Base-by-base conservation (phyloP, 129 eudicot genomes). In the Chrysanthemum lavandulifolium region DNA sequence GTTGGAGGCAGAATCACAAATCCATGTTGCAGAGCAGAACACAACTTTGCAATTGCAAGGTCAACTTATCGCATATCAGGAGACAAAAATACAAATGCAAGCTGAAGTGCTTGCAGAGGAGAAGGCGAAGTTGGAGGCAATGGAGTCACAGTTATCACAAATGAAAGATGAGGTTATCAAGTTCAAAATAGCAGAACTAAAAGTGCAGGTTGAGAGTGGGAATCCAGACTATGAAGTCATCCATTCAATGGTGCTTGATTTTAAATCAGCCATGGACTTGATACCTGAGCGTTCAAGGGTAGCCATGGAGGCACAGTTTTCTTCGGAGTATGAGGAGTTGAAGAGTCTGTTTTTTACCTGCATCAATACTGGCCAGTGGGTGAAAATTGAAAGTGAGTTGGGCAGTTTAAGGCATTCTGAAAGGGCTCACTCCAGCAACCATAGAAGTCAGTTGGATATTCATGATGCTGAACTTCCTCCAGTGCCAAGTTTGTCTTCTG, bases 301-400 rank as follows among this genome's bases (percentile, higher is more conserved):
- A 29, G 4, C 52, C 13, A 14, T 27, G 68, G 25, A 47, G 1
- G 50, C 31, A 73, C 16, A 2, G 13, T 61, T 61, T 61, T 61
- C 31, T 48, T 25, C 29, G 49, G 16, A 1, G 61, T 73, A 47
- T 73, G 7, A 61, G 25, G 50, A 10, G 61, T 10, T 73, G 77
- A 73, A 73, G 19, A 14, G 69, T 48, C 16, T 14, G 10, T 4
- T 27, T 8, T 14, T 25, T 31, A 73, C 18, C 27, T 8, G 1
- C 48, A 60, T 73, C 8, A 29, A 61, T 47, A 47, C 69, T 73
- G 61, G 18, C 27, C 77, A 48, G 25, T 73, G 77, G 69, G 50
- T 48, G 15, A 25, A 11, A 3, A 73, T 73, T 61, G 50, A 61
- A 73, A 6, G 25, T 31, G 31, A 18, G 49, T 5, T 73, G 13